These are phyloP conservation scores for Magnaporthiopsis rhizophila DNA, from an alignment of 2,329 filamentous ascomycete genomes.

Conservation along the genomic window DNA sequence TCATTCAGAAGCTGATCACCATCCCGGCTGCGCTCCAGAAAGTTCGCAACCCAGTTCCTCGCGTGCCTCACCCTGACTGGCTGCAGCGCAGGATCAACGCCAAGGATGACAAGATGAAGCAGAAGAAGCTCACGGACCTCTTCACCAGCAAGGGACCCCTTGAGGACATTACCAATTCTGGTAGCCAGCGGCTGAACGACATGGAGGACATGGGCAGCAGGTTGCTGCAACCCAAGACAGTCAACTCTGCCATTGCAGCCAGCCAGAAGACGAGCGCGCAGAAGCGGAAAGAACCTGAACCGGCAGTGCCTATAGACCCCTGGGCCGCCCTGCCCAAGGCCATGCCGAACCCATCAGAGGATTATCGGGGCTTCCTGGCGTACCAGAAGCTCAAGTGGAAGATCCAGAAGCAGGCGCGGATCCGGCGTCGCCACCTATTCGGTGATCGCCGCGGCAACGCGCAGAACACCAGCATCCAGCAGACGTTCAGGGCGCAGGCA, in stretches of 20 bases:
- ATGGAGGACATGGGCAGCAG: conserved; percentile 72
- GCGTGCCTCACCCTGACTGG: conserved; percentile 94
- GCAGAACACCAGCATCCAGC: conserved; percentile 54
- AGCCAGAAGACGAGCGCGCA: conserved; percentile 48
- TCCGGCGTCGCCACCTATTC: conserved; percentile 82
- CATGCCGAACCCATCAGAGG: conserved; percentile 77
- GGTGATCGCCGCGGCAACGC: conserved; percentile 67
- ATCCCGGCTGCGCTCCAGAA: conserved; percentile 96
- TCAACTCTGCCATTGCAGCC: conserved; percentile 43
- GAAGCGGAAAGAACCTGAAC: conserved; percentile 69
- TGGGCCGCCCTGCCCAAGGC: conserved; percentile 72
- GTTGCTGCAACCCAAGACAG: conserved; percentile 56
- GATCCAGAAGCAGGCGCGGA: conserved; percentile 84
- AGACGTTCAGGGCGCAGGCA: conserved; percentile 82
- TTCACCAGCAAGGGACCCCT: conserved; percentile 65
- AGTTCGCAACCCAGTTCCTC: conserved; percentile 85
- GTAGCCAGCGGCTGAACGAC: conserved; percentile 49
- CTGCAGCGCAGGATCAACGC: conserved; percentile 85
- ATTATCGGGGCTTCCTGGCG: conserved; percentile 80
- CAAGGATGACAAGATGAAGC: conserved; percentile 96
- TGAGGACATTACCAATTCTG: conserved; percentile 63
- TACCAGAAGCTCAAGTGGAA: conserved; percentile 99
- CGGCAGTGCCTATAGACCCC: conserved; percentile 52
- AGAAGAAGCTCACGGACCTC: conserved; percentile 95
- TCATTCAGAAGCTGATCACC: conserved; percentile 98